Evolutionary conservation across 257 asterid genomes (phyloP).

Genomic region (Verbascum thapsus): DNA sequence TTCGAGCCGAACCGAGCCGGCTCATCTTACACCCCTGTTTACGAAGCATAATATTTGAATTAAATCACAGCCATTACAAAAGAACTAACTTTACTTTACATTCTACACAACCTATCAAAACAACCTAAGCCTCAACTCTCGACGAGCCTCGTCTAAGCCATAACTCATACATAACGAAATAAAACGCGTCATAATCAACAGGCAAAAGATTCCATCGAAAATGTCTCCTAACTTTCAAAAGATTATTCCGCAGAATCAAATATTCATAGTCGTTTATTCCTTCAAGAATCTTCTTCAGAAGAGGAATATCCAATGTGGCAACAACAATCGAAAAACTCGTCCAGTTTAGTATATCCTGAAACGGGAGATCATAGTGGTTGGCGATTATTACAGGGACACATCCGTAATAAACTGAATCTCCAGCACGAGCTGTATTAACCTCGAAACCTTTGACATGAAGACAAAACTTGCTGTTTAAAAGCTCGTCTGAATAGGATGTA

Average conservation of each 20-base stretch:
- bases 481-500: slow-evolving; percentile 66
- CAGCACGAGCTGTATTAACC: slow-evolving; percentile 91
- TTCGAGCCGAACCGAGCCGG: too few species aligned
- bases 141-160: slow-evolving; percentile 72
- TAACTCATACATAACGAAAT: slow-evolving; percentile 80
- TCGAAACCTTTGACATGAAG: slow-evolving; percentile 91
- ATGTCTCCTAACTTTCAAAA: slow-evolving; percentile 64
- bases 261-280: slow-evolving; percentile 48
- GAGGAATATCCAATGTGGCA: slow-evolving; percentile 77
- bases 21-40: too few species aligned
- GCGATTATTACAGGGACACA: slow-evolving; percentile 90
- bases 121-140: slow-evolving; percentile 31
- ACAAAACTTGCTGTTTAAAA: slow-evolving; percentile 74
- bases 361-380: slow-evolving; percentile 92
- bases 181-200: slow-evolving; percentile 76
- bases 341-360: slow-evolving; percentile 74
- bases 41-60: too few species aligned
- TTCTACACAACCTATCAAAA: slow-evolving; percentile 16
- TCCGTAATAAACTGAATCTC: slow-evolving; percentile 77
- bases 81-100: too few species aligned
- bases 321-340: slow-evolving; percentile 66
- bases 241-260: slow-evolving; percentile 46
- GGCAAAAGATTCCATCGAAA: slow-evolving; percentile 82
- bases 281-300: slow-evolving; percentile 62
- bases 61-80: too few species aligned